Evolutionary conservation across 179 eudicot genomes (phyloP).

Genomic region (Amaranthus tricolor): DNA sequence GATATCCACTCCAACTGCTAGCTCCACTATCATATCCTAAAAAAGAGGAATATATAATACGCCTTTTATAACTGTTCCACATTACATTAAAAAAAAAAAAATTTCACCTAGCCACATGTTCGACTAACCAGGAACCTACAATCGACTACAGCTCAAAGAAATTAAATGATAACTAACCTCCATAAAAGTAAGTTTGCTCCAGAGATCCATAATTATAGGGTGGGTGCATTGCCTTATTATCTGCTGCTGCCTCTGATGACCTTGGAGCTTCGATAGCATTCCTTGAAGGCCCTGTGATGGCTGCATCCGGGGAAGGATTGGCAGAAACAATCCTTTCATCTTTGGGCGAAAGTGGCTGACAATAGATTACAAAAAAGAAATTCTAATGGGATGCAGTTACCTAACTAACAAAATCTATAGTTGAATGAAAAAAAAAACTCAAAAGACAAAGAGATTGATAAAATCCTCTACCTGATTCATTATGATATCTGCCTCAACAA

Average conservation of each 20-base stretch:
- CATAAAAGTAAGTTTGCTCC: constrained; percentile 78
- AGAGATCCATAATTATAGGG: constrained; percentile 47
- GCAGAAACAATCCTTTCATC: constrained; percentile 74
- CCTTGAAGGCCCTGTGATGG: constrained; percentile 56
- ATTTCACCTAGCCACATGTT: not conserved
- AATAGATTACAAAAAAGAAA: constrained; percentile 32
- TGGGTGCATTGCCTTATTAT: constrained; percentile 41
- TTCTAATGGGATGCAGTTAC: constrained; percentile 20
- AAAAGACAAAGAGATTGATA: constrained; percentile 5
- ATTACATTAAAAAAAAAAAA: too few relatives aligned
- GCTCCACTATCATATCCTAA: constrained; percentile 73
- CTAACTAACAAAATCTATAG: constrained; percentile 17
- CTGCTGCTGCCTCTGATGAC: constrained; percentile 47
- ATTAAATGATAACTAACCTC: constrained; percentile 52
- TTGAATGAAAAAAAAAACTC: not conserved
- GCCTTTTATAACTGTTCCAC: not conserved
- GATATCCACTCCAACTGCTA: constrained; percentile 72
- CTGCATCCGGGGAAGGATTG: constrained; percentile 70
- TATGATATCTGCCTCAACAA: constrained; percentile 46
- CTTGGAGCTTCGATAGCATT: constrained; percentile 55
- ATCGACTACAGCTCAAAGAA: constrained; percentile 4
- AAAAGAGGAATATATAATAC: not conserved
- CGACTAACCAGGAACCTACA: not conserved
- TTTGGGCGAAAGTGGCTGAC: constrained; percentile 72
- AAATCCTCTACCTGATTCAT: constrained; percentile 60